These are phyloP conservation scores for Malassezia psittaci DNA, from an alignment of 1,284 basidiomycete genomes.

Conservation along the genomic window DNA sequence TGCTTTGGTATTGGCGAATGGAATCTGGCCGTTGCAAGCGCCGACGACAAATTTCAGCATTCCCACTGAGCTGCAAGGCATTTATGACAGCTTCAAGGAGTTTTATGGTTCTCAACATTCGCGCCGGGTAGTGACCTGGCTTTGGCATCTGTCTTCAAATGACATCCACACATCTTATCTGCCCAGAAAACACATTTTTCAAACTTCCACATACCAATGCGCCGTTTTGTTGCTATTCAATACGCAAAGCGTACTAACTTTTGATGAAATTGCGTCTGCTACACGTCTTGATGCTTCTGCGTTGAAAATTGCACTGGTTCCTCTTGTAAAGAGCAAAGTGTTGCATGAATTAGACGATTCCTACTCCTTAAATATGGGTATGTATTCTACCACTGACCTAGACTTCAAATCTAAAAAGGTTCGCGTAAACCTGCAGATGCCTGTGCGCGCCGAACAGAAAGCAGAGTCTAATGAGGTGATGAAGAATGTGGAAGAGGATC, in stretches of 20 bases:
- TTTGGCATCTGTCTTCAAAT: slow-evolving; percentile 96
- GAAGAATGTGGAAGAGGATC: slow-evolving; percentile 92
- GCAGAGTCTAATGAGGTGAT: slow-evolving; percentile 80
- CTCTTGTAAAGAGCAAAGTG: slow-evolving; percentile 81
- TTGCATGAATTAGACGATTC: slow-evolving; percentile 59
- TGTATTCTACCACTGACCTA: slow-evolving; percentile 8
- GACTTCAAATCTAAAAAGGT: slow-evolving; percentile 85
- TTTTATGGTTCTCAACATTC: slow-evolving; percentile 91
- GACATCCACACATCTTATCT: slow-evolving; percentile 87
- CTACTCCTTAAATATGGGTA: slow-evolving; percentile 55
- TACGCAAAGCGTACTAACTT: slow-evolving; percentile 65
- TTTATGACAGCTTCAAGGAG: slow-evolving; percentile 81
- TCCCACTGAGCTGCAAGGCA: slow-evolving; percentile 72
- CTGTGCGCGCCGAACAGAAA: slow-evolving; percentile 89
- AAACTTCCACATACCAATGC: slow-evolving; percentile 91
- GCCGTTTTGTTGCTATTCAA: slow-evolving; percentile 92
- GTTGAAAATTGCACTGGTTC: slow-evolving; percentile 68
- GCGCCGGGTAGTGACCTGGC: slow-evolving; percentile 89
- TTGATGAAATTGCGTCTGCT: slow-evolving; percentile 68
- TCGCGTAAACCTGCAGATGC: slow-evolving; percentile 74
- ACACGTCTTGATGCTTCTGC: slow-evolving; percentile 76
- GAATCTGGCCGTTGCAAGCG: slow-evolving; percentile 87
- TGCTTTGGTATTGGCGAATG: slow-evolving; percentile 85
- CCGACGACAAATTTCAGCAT: slow-evolving; percentile 76
- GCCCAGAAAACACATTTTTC: slow-evolving; percentile 87